These are phyloP conservation scores for Ilyonectria robusta DNA, from an alignment of 2,329 filamentous ascomycete species.

Conservation along the genomic window DNA sequence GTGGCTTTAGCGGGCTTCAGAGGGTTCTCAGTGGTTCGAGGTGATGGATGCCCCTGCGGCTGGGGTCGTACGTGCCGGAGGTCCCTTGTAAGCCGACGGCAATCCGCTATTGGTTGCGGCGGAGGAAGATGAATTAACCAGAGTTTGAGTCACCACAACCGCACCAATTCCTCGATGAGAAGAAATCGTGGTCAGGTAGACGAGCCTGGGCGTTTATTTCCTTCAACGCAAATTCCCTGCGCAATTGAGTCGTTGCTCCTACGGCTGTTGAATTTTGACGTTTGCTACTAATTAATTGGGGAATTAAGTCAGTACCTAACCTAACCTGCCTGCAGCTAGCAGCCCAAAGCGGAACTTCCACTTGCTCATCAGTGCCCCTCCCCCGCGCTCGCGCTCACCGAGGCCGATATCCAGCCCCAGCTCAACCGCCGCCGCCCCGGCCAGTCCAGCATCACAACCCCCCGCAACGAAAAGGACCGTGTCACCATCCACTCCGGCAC, in stretches of 20 bases:
- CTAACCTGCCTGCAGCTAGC: background rate
- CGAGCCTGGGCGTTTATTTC: background rate
- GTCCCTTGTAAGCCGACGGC: too few relatives aligned
- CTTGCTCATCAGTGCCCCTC: slow-evolving; percentile 29
- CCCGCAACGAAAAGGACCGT: slow-evolving; percentile 90
- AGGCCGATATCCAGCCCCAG: slow-evolving; percentile 93
- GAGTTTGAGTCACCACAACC: slow-evolving; percentile 32
- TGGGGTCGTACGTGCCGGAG: background rate
- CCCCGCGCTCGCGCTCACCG: slow-evolving; percentile 61
- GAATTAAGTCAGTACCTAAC: background rate
- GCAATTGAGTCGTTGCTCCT: slow-evolving; percentile 32
- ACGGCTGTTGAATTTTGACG: background rate
- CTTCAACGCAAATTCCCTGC: background rate
- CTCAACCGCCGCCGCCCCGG: slow-evolving; percentile 92
- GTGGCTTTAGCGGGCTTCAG: slow-evolving; percentile 21
- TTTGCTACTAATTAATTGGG: background rate
- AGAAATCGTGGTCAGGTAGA: background rate
- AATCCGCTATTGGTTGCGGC: too few relatives aligned
- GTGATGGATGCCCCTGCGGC: slow-evolving; percentile 2
- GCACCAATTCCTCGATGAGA: too few relatives aligned
- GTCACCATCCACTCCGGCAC: slow-evolving; percentile 95
- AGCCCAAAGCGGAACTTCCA: slow-evolving; percentile 12
- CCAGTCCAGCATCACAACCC: slow-evolving; percentile 91
- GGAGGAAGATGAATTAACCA: slow-evolving; percentile 41
- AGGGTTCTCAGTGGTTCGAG: slow-evolving; percentile 1